Conservation (phyloP, 2,329 filamentous ascomycete species). For the Ophiostoma sp. region DNA sequence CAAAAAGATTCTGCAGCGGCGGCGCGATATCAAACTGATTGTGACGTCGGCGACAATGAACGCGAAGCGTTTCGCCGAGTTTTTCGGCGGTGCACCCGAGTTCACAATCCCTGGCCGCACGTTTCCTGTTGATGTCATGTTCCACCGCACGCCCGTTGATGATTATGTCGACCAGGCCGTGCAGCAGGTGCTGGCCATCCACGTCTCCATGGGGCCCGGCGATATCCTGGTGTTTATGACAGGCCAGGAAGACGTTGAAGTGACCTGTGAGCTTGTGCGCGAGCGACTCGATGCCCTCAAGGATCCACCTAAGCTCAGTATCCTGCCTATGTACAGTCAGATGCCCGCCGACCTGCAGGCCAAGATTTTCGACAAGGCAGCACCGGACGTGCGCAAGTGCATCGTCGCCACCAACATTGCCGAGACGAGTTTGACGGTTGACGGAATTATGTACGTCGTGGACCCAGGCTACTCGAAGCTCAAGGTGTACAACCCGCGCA, state of each 20-base stretch:
- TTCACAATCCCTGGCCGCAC: slow-evolving; percentile 95
- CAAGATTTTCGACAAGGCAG: slow-evolving; percentile 91
- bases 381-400: slow-evolving; percentile 88
- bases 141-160: slow-evolving; percentile 87
- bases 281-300: slow-evolving; percentile 84
- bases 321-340: slow-evolving; percentile 96
- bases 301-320: slow-evolving; percentile 88
- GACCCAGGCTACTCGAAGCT: slow-evolving; percentile 94
- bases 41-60: slow-evolving; percentile 99
- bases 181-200: slow-evolving; percentile 90
- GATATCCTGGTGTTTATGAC: slow-evolving; percentile 99
- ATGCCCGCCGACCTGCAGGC: slow-evolving; percentile 98
- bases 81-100: slow-evolving; percentile 92
- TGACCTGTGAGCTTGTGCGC: slow-evolving; percentile 86
- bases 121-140: slow-evolving; percentile 91
- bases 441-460: slow-evolving; percentile 98
- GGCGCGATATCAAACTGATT: slow-evolving; percentile 89
- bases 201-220: slow-evolving; percentile 86
- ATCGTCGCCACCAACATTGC: slow-evolving; percentile 99
- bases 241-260: slow-evolving; percentile 96
- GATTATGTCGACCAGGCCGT: slow-evolving; percentile 97
- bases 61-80: slow-evolving; percentile 88
- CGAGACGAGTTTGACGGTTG: slow-evolving; percentile 94
- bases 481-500: slow-evolving; percentile 97
- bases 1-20: slow-evolving; percentile 88